Percentiles rank a stretch among this genome's conserved stretches.
phyloP scores from a whole-genome alignment of 2,329 filamentous ascomycete genomes.

The Parasarocladium wereldwijsianum region DNA sequence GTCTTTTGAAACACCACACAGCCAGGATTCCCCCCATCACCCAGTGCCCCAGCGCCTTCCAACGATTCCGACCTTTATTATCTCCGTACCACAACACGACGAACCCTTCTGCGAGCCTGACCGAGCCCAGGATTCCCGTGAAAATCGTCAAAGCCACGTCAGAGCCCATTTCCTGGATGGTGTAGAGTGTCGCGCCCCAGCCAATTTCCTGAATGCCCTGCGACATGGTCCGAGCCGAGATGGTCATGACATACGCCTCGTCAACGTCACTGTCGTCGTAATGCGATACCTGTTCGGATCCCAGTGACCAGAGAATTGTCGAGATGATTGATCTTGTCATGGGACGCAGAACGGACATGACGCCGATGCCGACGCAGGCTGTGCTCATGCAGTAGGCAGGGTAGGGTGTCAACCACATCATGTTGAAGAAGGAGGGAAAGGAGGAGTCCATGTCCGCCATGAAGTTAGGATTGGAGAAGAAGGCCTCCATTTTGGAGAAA shows the following conservation, averaged over 20 bases:
- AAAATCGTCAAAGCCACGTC: slow-evolving; percentile 15
- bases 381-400: slow-evolving; percentile 2
- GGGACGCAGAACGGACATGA: slow-evolving; percentile 1
- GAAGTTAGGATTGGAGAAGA: too few relatives aligned
- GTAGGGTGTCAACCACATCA: slow-evolving; percentile 1
- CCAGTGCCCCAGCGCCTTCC: slow-evolving; percentile 4
- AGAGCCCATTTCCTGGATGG: slow-evolving; percentile 15
- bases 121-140: slow-evolving; percentile 13
- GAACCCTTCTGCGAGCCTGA: slow-evolving; percentile 17
- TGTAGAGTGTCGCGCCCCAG: slow-evolving; percentile 15
- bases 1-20: slow-evolving; percentile 1
- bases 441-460: neutral
- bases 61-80: slow-evolving; percentile 6
- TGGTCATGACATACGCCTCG: too few relatives aligned
- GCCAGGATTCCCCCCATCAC: slow-evolving; percentile 3
- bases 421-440: neutral
- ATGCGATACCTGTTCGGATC: too few relatives aligned
- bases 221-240: slow-evolving; percentile 20
- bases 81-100: slow-evolving; percentile 18
- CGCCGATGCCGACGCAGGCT: slow-evolving; percentile 2
- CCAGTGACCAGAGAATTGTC: too few relatives aligned
- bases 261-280: too few relatives aligned
- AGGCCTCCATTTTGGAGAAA: too few relatives aligned
- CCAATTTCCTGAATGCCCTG: slow-evolving; percentile 19
- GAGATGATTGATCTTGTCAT: too few relatives aligned